Conservation (phyloP, 2,329 filamentous ascomycete species). For the Paecilomyces sp. region DNA sequence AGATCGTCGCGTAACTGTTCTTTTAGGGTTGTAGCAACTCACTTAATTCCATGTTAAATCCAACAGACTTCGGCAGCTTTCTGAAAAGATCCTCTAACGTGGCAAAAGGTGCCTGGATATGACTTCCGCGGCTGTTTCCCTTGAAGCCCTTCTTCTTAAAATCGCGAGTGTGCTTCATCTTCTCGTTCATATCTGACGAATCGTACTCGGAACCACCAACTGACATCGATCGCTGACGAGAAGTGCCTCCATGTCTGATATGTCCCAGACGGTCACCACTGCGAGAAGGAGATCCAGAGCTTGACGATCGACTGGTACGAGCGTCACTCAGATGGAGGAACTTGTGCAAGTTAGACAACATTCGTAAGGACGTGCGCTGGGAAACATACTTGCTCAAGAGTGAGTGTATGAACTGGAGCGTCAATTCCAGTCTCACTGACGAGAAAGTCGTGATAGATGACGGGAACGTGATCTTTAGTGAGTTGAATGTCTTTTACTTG, state of each 20-base stretch:
- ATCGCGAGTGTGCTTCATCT: constrained; percentile 95
- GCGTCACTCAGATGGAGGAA: constrained; percentile 78
- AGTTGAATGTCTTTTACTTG: constrained; percentile 76
- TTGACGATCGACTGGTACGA: constrained; percentile 36
- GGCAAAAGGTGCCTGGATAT: constrained; percentile 92
- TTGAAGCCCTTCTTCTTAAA: constrained; percentile 95
- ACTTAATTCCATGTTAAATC: constrained; percentile 98
- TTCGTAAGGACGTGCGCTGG: neutral
- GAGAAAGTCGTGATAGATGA: constrained; percentile 97
- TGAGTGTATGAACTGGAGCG: constrained; percentile 90
- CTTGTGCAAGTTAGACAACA: constrained; percentile 12
- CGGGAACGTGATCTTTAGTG: constrained; percentile 96
- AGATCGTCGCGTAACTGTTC: constrained; percentile 20
- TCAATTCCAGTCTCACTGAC: constrained; percentile 97
- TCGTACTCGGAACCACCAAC: constrained; percentile 46
- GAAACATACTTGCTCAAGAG: constrained; percentile 63
- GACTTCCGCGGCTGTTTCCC: constrained; percentile 85
- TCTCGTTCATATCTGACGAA: constrained; percentile 53
- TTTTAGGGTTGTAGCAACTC: constrained; percentile 20
- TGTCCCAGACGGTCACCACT: constrained; percentile 6
- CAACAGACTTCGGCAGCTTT: constrained; percentile 71
- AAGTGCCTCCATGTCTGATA: constrained; percentile 7
- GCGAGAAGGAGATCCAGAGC: constrained; percentile 40
- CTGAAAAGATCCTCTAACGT: constrained; percentile 90
- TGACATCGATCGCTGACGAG: constrained; percentile 52